Evolutionary conservation across 805 yeast genomes (phyloP).

Genomic region (Barnettozyma sp.): DNA sequence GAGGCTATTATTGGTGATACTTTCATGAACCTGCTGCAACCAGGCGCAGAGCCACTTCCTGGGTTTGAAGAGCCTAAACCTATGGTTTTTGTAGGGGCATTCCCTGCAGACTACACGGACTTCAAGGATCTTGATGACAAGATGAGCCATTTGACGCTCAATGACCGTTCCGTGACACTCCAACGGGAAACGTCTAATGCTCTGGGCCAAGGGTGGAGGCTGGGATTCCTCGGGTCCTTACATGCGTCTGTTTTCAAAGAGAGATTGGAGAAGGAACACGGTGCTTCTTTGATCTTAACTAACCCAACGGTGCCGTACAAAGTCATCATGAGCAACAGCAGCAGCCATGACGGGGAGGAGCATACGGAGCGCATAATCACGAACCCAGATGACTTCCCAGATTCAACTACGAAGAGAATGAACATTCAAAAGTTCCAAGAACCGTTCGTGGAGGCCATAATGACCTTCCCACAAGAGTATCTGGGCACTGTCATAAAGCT

Average conservation of each 20-base stretch:
- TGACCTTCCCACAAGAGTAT: constrained; percentile 87
- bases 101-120: constrained; percentile 91
- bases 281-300: constrained; percentile 84
- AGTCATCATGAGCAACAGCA: constrained; percentile 64
- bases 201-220: constrained; percentile 94
- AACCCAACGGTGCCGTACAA: constrained; percentile 95
- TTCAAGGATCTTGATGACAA: constrained; percentile 86
- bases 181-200: constrained; percentile 91
- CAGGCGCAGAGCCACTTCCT: constrained; percentile 73
- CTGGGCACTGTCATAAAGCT: constrained; percentile 80
- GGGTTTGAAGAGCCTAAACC: constrained; percentile 97
- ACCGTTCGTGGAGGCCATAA: constrained; percentile 84
- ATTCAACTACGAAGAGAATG: constrained; percentile 31
- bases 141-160: constrained; percentile 78
- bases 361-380: constrained; percentile 56
- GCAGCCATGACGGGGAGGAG: no score
- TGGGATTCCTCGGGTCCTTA: constrained; percentile 88
- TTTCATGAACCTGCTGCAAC: constrained; percentile 51
- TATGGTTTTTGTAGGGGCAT: constrained; percentile 98
- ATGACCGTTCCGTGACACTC: constrained; percentile 85
- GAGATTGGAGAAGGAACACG: constrained; percentile 87
- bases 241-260: constrained; percentile 95
- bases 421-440: constrained; percentile 56
- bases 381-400: constrained; percentile 93
- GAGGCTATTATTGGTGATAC: constrained; percentile 95